Percentiles rank a stretch among this genome's conserved stretches.
phyloP scores from a whole-genome alignment of 495 filamentous ascomycete genomes.

The Glutinoglossum americanum region DNA sequence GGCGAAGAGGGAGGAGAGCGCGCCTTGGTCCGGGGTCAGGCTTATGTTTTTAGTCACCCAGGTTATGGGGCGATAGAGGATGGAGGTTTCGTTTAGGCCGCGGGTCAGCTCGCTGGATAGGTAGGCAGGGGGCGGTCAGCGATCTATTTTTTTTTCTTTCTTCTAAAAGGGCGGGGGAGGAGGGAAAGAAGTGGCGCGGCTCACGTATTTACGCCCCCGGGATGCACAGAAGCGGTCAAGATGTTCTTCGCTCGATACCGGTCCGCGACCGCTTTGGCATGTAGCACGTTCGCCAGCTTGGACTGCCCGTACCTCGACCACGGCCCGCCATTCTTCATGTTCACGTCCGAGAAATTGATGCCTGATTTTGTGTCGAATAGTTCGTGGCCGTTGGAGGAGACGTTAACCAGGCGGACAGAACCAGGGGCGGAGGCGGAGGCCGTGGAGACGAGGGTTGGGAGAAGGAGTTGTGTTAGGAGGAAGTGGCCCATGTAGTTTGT shows the following conservation, averaged over 20 bases:
- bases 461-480: constrained; percentile 37
- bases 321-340: constrained; percentile 7
- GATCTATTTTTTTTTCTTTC: too few relatives aligned
- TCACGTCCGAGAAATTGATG: constrained; percentile 10
- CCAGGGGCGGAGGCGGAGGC: constrained; percentile 16
- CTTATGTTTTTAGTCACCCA: neutral
- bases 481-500: constrained; percentile 52
- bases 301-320: constrained; percentile 37
- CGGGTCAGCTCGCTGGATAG: neutral
- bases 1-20: neutral
- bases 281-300: constrained; percentile 53
- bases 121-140: too few relatives aligned
- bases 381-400: constrained; percentile 21
- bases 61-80: neutral
- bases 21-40: neutral
- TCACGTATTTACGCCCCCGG: constrained; percentile 36
- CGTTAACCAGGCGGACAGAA: constrained; percentile 25
- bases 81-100: neutral
- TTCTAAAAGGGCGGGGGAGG: too few relatives aligned
- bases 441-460: constrained; percentile 34
- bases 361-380: constrained; percentile 7
- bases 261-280: constrained; percentile 32
- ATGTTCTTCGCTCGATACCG: constrained; percentile 28
- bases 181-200: too few relatives aligned
- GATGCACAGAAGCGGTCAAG: constrained; percentile 36